Conservation (phyloP, 768 basidiomycete species). For the button mushroom (Agaricus bisporus) region DNA sequence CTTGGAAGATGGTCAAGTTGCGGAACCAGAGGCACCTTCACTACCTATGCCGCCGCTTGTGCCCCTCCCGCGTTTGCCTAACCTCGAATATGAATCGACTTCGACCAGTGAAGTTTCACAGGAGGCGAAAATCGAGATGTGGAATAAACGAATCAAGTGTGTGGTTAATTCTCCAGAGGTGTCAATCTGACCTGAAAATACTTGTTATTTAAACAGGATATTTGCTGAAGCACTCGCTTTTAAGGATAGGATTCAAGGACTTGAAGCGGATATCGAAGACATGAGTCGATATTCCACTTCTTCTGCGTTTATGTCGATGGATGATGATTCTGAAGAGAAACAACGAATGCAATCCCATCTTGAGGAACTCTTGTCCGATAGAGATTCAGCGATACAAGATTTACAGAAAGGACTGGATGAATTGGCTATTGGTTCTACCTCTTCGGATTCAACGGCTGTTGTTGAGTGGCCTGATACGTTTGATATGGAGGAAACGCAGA, state of each 20-base stretch:
- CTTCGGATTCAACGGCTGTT: conserved; percentile 5
- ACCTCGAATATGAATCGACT: not conserved
- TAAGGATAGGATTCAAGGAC: not conserved
- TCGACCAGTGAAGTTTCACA: not conserved
- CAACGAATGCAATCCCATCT: conserved; percentile 1
- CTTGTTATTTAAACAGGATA: not conserved
- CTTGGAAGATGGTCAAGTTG: too few species aligned
- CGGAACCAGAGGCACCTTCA: not conserved
- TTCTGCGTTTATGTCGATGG: not conserved
- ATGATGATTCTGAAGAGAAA: not conserved
- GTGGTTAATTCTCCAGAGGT: not conserved
- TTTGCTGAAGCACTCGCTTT: conserved; percentile 6
- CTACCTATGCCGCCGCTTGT: not conserved
- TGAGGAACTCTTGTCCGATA: not conserved
- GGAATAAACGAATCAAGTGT: conserved; percentile 16
- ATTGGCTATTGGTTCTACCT: conserved; percentile 7
- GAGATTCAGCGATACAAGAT: not conserved
- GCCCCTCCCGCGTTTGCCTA: conserved; percentile 10
- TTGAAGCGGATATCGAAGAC: conserved; percentile 6
- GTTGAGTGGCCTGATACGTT: too few species aligned
- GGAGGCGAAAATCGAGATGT: conserved; percentile 13
- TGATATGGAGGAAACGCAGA: conserved; percentile 9
- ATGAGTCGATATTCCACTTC: not conserved
- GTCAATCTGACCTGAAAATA: not conserved
- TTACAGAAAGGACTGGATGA: not conserved